These are phyloP conservation scores for Haemoproteus tartakovskyi DNA, from an alignment of 169 alveolate genomes.

Conservation along the genomic window DNA sequence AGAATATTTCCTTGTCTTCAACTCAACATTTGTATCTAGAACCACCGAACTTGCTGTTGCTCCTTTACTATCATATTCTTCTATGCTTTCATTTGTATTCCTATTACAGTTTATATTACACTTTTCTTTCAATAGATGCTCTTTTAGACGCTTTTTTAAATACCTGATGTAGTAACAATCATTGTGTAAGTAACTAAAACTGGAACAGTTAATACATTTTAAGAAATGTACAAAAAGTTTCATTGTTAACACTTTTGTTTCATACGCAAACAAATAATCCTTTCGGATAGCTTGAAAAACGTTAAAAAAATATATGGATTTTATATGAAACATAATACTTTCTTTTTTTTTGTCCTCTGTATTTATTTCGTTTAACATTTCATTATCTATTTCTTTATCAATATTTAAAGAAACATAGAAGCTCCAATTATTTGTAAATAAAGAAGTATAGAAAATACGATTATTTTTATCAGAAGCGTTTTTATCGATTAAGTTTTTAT, in stretches of 20 bases:
- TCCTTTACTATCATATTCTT: no score
- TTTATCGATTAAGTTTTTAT: conserved; percentile 34
- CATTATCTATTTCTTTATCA: neutral
- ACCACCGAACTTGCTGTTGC: no score
- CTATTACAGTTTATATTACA: neutral
- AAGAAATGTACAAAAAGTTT: conserved; percentile 34
- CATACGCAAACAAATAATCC: conserved; percentile 21
- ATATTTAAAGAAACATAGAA: conserved; percentile 22
- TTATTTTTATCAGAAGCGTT: neutral
- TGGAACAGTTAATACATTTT: conserved; percentile 5
- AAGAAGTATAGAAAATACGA: conserved; percentile 28
- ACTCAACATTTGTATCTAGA: no score
- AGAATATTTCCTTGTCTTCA: no score
- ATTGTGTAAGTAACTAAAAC: conserved; percentile 21
- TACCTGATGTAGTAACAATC: conserved; percentile 23
- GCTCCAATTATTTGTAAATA: conserved; percentile 10
- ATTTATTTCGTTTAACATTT: no score
- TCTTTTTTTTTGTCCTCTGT: neutral
- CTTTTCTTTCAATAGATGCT: neutral
- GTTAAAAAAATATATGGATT: conserved; percentile 33
- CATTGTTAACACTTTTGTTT: conserved; percentile 37
- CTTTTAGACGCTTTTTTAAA: conserved; percentile 21
- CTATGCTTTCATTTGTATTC: no score
- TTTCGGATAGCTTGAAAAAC: conserved; percentile 15
- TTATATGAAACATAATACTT: neutral